Conservation (phyloP, 192 early-diverging fungal species). For the Backusella australiensis region DNA sequence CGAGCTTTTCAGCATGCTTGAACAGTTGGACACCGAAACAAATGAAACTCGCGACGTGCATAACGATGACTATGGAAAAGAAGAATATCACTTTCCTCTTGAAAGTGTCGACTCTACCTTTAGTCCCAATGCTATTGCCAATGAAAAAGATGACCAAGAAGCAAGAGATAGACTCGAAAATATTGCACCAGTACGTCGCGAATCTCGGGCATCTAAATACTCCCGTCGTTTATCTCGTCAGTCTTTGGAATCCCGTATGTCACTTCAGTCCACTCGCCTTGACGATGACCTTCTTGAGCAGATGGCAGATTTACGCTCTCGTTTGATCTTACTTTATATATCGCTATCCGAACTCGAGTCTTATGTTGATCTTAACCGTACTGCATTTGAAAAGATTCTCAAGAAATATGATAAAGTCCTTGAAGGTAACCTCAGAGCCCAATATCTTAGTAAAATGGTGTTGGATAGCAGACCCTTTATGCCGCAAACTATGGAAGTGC, state of each 20-base stretch:
- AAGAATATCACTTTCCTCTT: background rate
- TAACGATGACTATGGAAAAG: background rate
- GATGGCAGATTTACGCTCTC: slow-evolving; percentile 22
- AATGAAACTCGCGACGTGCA: background rate
- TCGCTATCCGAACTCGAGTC: slow-evolving; percentile 74
- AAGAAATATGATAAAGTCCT: slow-evolving; percentile 93
- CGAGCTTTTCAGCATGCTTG: slow-evolving; percentile 51
- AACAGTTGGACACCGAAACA: slow-evolving; percentile 32
- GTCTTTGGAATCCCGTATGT: slow-evolving; percentile 25
- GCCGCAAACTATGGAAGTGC: slow-evolving; percentile 39
- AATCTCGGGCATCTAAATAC: background rate
- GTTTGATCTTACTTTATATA: slow-evolving; percentile 39
- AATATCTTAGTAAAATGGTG: slow-evolving; percentile 47
- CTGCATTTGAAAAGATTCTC: slow-evolving; percentile 85
- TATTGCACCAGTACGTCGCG: background rate
- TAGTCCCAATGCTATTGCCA: background rate
- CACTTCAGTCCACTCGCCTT: background rate
- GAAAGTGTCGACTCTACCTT: background rate
- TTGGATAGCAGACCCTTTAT: slow-evolving; percentile 57
- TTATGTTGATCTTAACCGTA: slow-evolving; percentile 79
- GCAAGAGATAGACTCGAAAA: background rate
- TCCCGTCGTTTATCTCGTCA: slow-evolving; percentile 9
- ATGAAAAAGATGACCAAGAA: background rate
- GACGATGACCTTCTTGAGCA: slow-evolving; percentile 5
- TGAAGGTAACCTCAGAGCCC: slow-evolving; percentile 38